Conservation (phyloP, 192 early-diverging fungal genomes). For the Obelidium mucronatum region DNA sequence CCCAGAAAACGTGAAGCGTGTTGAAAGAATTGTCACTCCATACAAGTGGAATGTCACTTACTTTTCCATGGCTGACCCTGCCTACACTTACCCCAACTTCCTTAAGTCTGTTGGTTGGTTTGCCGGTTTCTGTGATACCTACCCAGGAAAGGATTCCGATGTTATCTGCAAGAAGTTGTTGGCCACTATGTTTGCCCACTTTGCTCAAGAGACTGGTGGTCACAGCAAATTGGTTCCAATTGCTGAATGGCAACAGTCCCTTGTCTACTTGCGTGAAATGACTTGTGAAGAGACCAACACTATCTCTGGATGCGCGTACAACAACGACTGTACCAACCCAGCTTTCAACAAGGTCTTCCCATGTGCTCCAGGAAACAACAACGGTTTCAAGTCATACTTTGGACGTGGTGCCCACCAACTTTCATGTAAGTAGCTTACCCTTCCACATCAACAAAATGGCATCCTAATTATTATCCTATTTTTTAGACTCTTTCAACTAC, state of each 20-base stretch:
- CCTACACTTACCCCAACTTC: constrained; percentile 25
- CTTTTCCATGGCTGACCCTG: constrained; percentile 21
- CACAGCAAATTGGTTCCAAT: background rate
- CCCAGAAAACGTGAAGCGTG: constrained; percentile 17
- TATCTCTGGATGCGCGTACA: constrained; percentile 3
- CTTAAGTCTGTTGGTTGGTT: constrained; percentile 18
- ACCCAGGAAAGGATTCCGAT: no score
- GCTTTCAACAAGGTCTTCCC: constrained; percentile 10
- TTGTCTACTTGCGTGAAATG: no score
- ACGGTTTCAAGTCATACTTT: constrained; percentile 11
- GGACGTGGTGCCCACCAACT: no score
- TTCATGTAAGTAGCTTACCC: no score
- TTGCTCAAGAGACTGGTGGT: no score
- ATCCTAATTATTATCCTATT: no score
- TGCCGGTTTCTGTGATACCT: constrained; percentile 21
- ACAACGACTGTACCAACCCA: constrained; percentile 24
- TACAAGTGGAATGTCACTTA: background rate
- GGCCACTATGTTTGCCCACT: constrained; percentile 37
- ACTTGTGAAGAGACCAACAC: background rate
- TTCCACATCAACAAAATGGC: no score
- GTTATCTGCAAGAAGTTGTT: no score
- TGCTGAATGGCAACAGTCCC: constrained; percentile 18
- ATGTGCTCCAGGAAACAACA: constrained; percentile 6
- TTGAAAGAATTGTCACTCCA: background rate
- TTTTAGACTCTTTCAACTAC: no score